phyloP scores from a whole-genome alignment of 441 rosid genomes.

The Rhodomyrtus psidioides region DNA sequence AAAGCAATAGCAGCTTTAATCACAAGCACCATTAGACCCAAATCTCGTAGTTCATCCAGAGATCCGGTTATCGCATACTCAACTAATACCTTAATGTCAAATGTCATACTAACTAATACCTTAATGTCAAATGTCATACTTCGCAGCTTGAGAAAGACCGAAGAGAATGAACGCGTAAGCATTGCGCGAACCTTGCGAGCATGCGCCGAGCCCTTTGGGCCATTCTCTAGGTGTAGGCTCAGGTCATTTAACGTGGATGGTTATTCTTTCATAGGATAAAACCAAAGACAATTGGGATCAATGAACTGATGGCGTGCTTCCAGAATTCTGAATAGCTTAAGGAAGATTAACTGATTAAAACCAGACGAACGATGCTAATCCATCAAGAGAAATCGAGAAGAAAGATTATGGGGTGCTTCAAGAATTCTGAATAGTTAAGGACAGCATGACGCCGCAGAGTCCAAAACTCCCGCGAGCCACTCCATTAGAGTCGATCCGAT shows the following conservation, averaged over 20 bases:
- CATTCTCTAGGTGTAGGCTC: neutral
- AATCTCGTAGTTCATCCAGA: neutral
- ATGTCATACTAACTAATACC: neutral
- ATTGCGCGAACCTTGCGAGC: neutral
- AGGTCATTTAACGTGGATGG: neutral
- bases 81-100: neutral
- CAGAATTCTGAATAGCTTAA: too few species aligned
- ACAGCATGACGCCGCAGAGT: conserved; percentile 33
- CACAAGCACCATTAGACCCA: neutral
- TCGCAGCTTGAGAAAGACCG: neutral
- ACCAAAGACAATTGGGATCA: neutral
- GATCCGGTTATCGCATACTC: neutral
- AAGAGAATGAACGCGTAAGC: neutral
- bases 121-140: neutral
- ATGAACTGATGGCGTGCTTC: too few species aligned
- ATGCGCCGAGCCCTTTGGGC: neutral
- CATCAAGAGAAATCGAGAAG: too few species aligned
- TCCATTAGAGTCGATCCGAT: conserved; percentile 44
- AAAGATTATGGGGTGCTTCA: too few species aligned
- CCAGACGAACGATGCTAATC: too few species aligned
- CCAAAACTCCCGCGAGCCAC: conserved; percentile 43
- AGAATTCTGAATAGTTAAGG: conserved; percentile 5
- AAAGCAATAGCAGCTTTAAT: neutral
- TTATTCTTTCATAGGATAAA: neutral
- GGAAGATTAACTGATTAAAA: too few species aligned